Conservation (phyloP, 106 monocot species). For the Phalaenopsis equestris region DNA sequence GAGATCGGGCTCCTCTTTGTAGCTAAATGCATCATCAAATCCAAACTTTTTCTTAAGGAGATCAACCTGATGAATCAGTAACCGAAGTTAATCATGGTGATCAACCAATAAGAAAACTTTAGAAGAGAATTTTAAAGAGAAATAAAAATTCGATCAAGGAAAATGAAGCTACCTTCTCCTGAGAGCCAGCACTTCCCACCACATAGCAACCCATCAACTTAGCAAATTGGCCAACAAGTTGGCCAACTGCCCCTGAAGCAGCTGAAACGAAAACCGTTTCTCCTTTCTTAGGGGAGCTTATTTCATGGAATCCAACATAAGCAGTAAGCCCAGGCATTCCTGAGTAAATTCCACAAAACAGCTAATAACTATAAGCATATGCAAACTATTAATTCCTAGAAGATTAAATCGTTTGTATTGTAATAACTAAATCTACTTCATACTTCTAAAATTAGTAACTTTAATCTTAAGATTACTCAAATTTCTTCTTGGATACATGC, state of each 20-base stretch:
- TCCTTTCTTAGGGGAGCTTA: constrained; percentile 53
- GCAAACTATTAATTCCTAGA: not conserved
- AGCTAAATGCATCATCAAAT: too few species aligned
- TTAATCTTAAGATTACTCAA: too few species aligned
- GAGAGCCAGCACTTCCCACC: constrained; percentile 49
- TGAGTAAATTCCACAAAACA: constrained; percentile 14
- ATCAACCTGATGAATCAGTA: too few species aligned
- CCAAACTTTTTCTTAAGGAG: too few species aligned
- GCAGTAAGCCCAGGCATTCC: constrained; percentile 66
- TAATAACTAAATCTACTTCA: not conserved
- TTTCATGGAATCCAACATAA: constrained; percentile 55
- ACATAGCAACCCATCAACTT: constrained; percentile 57
- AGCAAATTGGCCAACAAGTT: constrained; percentile 7
- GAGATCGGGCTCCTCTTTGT: too few species aligned
- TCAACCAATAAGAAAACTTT: too few species aligned
- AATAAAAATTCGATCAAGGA: not conserved
- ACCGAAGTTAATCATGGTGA: too few species aligned
- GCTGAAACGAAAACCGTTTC: constrained; percentile 59
- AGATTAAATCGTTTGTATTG: not conserved
- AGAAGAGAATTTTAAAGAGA: too few species aligned
- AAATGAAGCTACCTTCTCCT: constrained; percentile 36
- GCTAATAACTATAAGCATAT: not conserved
- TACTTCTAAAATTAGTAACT: not conserved
- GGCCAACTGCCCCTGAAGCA: constrained; percentile 60
- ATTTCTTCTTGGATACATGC: too few species aligned